Base-by-base conservation (phyloP, 2,329 filamentous ascomycete genomes). In the Didymella glomerata region DNA sequence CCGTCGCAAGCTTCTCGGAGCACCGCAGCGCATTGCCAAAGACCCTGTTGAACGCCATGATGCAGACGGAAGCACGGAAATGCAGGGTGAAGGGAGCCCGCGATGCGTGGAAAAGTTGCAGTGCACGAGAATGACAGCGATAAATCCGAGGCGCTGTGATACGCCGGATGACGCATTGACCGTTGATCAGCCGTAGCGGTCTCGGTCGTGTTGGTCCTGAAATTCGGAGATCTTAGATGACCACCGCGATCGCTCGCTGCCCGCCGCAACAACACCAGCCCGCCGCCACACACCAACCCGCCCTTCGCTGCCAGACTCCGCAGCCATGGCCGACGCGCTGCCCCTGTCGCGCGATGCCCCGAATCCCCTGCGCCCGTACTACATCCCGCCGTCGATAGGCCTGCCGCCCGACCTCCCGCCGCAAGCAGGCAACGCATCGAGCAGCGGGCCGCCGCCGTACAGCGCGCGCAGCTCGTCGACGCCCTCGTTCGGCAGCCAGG, bases 321-420 rank as follows among this genome's bases (percentile, higher is more conserved):
- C 20, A 20, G 32, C 14, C 59, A 54, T 49, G 48, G 50, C 51
- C 28, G 52, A 61, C 63, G 54, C 60, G 47, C 80, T 81, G 78
- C 73, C 79, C 47, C 75, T 80, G 53, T 81, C 78, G 49, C 76
- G 79, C 65, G 80, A 81, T 67, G 75, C 76, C 30, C 81, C 80
- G 20, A 90, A 91, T 68, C 88, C 88, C 57, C 80, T 90, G 57
- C 83, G 88, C 62, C 88, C 88, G 18, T 91, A 91, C 79, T 90
- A 91, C 74, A 87, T 88, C 62, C 88, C 88, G 36, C 88, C 88
- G 3, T 86, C 88, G 5, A 87, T 90, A 61, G 88, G 88, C 34
- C 79, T 86, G 30, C 81, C 84, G 47, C 79, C 81, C 52, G 81
- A 81, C 54, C 68, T 76, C 46, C 71, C 80, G 41, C 72, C 72